Base-by-base conservation (phyloP, 192 early-diverging fungal genomes). In the Phlyctochytrium arcticum region DNA sequence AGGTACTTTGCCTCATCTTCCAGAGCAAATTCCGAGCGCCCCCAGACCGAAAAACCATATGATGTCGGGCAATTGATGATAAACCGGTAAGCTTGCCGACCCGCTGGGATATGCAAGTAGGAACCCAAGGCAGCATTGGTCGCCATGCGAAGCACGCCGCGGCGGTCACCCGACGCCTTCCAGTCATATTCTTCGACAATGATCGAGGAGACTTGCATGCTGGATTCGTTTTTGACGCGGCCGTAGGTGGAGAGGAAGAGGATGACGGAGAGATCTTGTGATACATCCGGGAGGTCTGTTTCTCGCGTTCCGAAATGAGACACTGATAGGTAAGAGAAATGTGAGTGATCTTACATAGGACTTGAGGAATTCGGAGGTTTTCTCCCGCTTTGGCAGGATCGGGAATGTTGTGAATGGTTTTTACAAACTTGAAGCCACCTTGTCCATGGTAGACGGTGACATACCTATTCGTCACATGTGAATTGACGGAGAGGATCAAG, bases 1-100 rank as follows among this genome's bases (percentile, higher is more conserved):
- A 72, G 50, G 57, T 79, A 81, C 58, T 84, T 84, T 39, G 44
- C 68, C 57, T 80, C 79, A 27, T 84, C 82, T 54, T 84, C 82
- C 36, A 84, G 36, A 5, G 60, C 31, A 59, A 73, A 80, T 3
- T 80, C 75, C 1, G 62, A 67, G 15, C 73, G 71, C 2, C 79
- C 79, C 50, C 65, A 76, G n/a, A 84, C 57, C 10, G 73, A 71
- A 6, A 84, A 33, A 29, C 36, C 36, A 54, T 69, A 81, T 8
- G 76, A 55, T 4, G 73, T 74, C 15, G 75, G 57, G 36, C 75
- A 76, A 36, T 84, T 75, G 42, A 80, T 48, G 5, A 60, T 36
- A 47, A 84, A 74, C 29, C 69, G 54, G 62, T 72, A 81, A 3
- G 74, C 75, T 48, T 65, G 26, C 31, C 55, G 60, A 10, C 76